Conservation (phyloP, 805 yeast species). For the Kodamaea jinghongensis region DNA sequence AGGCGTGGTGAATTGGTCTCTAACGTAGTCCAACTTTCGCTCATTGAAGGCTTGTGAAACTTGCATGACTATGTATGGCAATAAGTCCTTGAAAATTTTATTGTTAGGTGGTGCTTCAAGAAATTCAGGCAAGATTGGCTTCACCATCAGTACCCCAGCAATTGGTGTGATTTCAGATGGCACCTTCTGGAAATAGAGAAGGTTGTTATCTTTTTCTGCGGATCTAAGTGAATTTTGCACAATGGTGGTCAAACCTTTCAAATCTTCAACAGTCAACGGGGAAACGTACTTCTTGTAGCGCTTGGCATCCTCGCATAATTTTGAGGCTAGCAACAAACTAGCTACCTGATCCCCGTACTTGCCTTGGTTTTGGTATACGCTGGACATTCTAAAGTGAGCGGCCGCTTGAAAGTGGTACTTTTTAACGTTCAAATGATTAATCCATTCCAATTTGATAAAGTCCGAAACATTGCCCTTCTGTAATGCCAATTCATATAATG, state of each 20-base stretch:
- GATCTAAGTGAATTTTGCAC: slow-evolving; percentile 45
- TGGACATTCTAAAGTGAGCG: slow-evolving; percentile 61
- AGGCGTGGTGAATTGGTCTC: slow-evolving; percentile 45
- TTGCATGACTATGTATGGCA: slow-evolving; percentile 68
- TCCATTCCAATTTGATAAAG: slow-evolving; percentile 58
- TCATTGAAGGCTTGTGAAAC: slow-evolving; percentile 67
- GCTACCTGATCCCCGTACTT: slow-evolving; percentile 74
- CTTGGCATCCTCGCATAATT: slow-evolving; percentile 35
- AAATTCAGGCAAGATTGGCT: slow-evolving; percentile 35
- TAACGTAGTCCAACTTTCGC: slow-evolving; percentile 55
- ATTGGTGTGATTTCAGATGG: slow-evolving; percentile 49
- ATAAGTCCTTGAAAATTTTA: slow-evolving; percentile 53
- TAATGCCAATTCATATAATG: slow-evolving; percentile 50
- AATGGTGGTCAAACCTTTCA: slow-evolving; percentile 46
- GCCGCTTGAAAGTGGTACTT: slow-evolving; percentile 67
- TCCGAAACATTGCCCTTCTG: slow-evolving; percentile 42
- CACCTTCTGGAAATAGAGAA: slow-evolving; percentile 67
- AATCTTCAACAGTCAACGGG: slow-evolving; percentile 48
- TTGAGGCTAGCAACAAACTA: slow-evolving; percentile 44
- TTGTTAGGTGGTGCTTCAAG: slow-evolving; percentile 26
- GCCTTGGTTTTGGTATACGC: slow-evolving; percentile 43
- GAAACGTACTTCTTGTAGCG: slow-evolving; percentile 41
- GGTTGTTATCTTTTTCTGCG: slow-evolving; percentile 77
- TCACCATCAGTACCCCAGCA: slow-evolving; percentile 55
- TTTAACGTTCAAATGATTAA: slow-evolving; percentile 58